Evolutionary conservation across 768 basidiomycete species (phyloP).

Genomic region (Suillus subaureus): DNA sequence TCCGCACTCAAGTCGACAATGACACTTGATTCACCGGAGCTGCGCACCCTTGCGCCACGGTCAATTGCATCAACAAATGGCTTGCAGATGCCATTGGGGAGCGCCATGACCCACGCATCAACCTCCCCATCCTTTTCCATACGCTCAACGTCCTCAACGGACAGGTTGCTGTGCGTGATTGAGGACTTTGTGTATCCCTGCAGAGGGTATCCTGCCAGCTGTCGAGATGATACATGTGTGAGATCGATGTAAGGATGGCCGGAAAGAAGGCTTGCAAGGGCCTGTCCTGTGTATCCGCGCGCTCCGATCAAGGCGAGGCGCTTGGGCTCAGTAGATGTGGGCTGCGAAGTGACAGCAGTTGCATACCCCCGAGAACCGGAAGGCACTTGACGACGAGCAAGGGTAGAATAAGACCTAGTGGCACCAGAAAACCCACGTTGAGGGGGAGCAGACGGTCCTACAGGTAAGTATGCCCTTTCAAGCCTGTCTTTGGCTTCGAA

Average conservation of each 20-base stretch:
- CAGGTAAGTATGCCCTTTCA: conserved; percentile 87
- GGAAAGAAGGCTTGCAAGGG: conserved; percentile 84
- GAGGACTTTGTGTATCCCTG: conserved; percentile 78
- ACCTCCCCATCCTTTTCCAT: conserved; percentile 92
- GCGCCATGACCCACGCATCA: conserved; percentile 98
- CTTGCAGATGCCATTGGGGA: conserved; percentile 97
- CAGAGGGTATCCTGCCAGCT: conserved; percentile 82
- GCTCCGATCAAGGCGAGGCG: conserved; percentile 95
- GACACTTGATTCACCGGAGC: conserved; percentile 60
- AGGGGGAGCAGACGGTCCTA: conserved; percentile 70
- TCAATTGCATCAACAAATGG: conserved; percentile 97
- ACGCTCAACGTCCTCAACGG: conserved; percentile 71
- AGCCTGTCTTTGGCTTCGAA: conserved; percentile 83
- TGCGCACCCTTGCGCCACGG: conserved; percentile 62
- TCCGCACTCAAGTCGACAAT: conserved; percentile 94
- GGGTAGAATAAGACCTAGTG: conserved; percentile 59
- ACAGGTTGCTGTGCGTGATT: conserved; percentile 81
- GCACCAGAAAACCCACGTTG: conserved; percentile 44
- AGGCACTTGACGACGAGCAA: conserved; percentile 46
- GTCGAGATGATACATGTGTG: conserved; percentile 95
- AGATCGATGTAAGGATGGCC: conserved; percentile 87
- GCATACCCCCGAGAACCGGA: conserved; percentile 77
- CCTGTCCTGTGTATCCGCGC: conserved; percentile 93
- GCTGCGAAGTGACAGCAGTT: conserved; percentile 49
- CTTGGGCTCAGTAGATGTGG: conserved; percentile 67